A percentile compares a stretch with the other conserved stretches of the same genome.
Evolutionary conservation across 306 rosid genomes (phyloP).

Genomic region (Cyclanthera cordifolia): DNA sequence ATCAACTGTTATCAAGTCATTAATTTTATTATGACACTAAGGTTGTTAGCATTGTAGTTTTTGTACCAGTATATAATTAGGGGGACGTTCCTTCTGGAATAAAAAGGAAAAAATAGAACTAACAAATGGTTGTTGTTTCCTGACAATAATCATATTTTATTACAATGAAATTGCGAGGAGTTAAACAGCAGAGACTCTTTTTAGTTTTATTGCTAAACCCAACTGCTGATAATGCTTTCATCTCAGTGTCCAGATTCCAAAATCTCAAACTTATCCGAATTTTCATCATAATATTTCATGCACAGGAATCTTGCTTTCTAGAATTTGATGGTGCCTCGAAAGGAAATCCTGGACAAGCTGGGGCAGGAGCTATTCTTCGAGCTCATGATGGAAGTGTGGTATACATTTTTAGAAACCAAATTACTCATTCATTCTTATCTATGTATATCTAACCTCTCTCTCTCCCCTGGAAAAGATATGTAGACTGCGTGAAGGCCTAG

Average conservation of each 20-base stretch:
- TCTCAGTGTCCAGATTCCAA: neutral
- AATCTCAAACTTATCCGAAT: neutral
- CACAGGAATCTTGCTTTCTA: conserved; percentile 54
- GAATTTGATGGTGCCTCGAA: conserved; percentile 80
- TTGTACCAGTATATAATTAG: neutral
- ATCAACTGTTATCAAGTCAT: neutral
- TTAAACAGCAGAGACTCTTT: neutral
- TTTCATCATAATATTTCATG: conserved; percentile 13
- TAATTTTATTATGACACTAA: neutral
- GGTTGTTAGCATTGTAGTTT: neutral
- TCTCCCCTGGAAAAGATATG: conserved; percentile 42
- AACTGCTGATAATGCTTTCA: neutral
- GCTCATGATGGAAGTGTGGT: conserved; percentile 82
- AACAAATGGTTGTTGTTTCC: neutral
- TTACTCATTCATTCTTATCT: neutral
- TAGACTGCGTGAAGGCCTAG: conserved; percentile 76
- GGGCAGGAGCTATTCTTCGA: conserved; percentile 82
- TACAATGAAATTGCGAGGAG: neutral
- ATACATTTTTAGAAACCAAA: conserved; percentile 19
- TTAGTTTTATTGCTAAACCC: neutral
- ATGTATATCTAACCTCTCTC: conserved; percentile 1
- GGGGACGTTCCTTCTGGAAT: neutral
- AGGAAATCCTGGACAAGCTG: conserved; percentile 92
- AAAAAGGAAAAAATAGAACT: neutral
- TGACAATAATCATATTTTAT: neutral